phyloP scores from a whole-genome alignment of 257 asterid species.

The Nicotiana knightiana region DNA sequence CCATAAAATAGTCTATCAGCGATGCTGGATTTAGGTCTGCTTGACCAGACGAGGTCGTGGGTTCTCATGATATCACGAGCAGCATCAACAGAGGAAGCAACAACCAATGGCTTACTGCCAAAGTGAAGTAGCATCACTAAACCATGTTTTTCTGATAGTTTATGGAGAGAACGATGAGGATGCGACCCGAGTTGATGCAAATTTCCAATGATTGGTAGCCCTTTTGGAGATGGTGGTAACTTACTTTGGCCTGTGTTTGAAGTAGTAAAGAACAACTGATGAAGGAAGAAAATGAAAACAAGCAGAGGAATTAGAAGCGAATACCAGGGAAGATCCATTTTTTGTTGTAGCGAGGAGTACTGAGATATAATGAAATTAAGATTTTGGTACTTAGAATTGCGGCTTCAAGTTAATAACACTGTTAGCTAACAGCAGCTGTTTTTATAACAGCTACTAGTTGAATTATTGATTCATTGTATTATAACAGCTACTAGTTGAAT shows the following conservation, averaged over 20 bases:
- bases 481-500: too few relatives aligned
- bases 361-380: too few relatives aligned
- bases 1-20: background rate
- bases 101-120: slow-evolving; percentile 18
- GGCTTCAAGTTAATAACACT: too few relatives aligned
- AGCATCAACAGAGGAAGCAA: slow-evolving; percentile 28
- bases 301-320: background rate
- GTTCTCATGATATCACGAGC: slow-evolving; percentile 42
- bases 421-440: too few relatives aligned
- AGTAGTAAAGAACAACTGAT: slow-evolving; percentile 8
- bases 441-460: too few relatives aligned
- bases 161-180: slow-evolving; percentile 25
- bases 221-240: slow-evolving; percentile 37
- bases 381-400: too few relatives aligned
- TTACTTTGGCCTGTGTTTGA: background rate
- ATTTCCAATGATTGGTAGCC: slow-evolving; percentile 37
- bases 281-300: background rate
- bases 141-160: slow-evolving; percentile 29
- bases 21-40: slow-evolving; percentile 13
- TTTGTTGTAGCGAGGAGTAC: background rate
- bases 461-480: too few relatives aligned
- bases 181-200: slow-evolving; percentile 27
- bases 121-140: slow-evolving; percentile 39
- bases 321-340: background rate
- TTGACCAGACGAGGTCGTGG: slow-evolving; percentile 27